Conservation (phyloP, 2,329 filamentous ascomycete species). For the Colletotrichum sp. region DNA sequence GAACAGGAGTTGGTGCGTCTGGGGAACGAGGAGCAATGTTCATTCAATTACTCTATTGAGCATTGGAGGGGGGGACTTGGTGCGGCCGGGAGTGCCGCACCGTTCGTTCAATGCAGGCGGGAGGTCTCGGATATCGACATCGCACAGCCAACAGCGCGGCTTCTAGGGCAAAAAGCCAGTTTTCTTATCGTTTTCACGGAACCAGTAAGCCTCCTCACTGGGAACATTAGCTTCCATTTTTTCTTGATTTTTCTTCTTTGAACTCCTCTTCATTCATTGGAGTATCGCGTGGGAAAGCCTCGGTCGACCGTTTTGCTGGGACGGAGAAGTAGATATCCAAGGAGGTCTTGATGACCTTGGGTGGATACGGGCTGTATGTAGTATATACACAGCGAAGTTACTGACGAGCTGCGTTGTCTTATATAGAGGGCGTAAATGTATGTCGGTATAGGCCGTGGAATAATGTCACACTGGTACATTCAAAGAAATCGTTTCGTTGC, state of each 20-base stretch:
- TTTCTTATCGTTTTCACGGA: not conserved
- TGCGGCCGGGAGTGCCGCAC: not conserved
- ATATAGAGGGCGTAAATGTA: not conserved
- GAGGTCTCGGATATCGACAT: not conserved
- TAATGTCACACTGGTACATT: not conserved
- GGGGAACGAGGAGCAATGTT: not conserved
- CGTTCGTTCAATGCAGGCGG: not conserved
- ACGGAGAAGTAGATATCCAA: not conserved
- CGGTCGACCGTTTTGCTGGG: not conserved
- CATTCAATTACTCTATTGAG: not conserved
- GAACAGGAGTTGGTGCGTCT: conserved; percentile 15
- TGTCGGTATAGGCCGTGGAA: not conserved
- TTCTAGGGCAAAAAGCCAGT: not conserved
- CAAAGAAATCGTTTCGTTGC: not conserved
- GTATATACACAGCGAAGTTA: conserved; percentile 13
- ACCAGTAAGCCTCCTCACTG: not conserved
- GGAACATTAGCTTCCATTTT: not conserved
- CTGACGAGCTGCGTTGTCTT: not conserved
- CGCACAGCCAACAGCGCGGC: not conserved
- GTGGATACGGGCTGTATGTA: not conserved
- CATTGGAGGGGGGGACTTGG: not conserved
- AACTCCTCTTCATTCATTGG: not conserved
- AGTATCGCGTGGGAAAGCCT: not conserved
- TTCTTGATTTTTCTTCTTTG: not conserved
- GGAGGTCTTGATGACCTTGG: not conserved